These are phyloP conservation scores for Aspergillaceae sp. DNA, from an alignment of 2,329 filamentous ascomycete species.

Conservation along the genomic window DNA sequence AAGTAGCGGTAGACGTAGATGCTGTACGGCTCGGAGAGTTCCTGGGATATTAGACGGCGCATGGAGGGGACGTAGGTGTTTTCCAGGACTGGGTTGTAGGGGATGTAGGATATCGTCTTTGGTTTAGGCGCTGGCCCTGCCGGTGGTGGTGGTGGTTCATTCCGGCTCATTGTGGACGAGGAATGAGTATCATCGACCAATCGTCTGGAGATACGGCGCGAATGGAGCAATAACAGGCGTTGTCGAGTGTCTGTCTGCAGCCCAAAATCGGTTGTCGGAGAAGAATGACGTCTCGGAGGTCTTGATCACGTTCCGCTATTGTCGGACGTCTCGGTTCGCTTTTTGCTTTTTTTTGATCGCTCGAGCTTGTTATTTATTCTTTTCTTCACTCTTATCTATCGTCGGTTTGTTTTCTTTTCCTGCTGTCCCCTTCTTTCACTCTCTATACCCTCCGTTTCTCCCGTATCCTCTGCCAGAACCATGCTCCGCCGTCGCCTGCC, in stretches of 20 bases:
- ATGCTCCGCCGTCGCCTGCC: conserved; percentile 36
- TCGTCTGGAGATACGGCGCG: no score
- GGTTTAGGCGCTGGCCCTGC: background rate
- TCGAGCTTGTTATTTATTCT: background rate
- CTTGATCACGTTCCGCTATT: no score
- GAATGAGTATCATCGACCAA: no score
- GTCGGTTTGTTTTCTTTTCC: background rate
- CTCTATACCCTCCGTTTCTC: background rate
- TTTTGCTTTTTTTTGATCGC: no score
- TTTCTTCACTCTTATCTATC: background rate
- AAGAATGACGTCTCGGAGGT: no score
- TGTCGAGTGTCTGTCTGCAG: no score
- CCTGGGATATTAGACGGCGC: conserved; percentile 85
- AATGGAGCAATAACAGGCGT: no score
- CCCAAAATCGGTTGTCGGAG: no score
- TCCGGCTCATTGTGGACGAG: background rate
- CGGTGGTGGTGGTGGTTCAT: background rate
- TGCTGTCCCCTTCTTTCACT: background rate
- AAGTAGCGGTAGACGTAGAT: conserved; percentile 99
- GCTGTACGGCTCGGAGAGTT: conserved; percentile 95
- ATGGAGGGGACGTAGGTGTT: conserved; percentile 71
- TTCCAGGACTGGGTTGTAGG: conserved; percentile 53
- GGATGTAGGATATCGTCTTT: conserved; percentile 44
- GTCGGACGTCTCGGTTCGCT: no score
- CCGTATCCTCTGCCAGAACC: background rate